Percentiles rank a stretch among this genome's conserved stretches.
Conservation (phyloP, 257 asterid species). For the Solanum rostratum region DNA sequence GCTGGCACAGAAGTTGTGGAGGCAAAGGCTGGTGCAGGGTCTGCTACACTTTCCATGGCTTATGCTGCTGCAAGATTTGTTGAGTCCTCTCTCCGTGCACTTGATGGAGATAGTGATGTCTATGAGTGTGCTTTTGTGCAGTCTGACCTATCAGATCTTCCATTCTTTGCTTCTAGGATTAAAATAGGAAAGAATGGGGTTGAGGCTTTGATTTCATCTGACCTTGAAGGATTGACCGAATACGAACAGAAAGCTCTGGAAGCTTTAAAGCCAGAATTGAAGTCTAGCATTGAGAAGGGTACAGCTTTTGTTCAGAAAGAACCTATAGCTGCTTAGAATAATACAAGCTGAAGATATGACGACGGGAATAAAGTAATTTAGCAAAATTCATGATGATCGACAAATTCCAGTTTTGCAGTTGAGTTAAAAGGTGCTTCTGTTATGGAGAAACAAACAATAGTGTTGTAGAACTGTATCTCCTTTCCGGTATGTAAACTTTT, state of each 20-base stretch:
- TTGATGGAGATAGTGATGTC: slow-evolving; percentile 72
- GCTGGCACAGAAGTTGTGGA: slow-evolving; percentile 93
- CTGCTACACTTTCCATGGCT: slow-evolving; percentile 93
- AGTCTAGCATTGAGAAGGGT: slow-evolving; percentile 81
- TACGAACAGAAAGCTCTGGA: slow-evolving; percentile 75
- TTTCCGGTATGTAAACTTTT: slow-evolving; percentile 9
- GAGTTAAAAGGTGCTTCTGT: slow-evolving; percentile 14
- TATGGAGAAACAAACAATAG: slow-evolving; percentile 14
- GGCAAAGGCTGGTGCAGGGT: slow-evolving; percentile 92
- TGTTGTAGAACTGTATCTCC: slow-evolving; percentile 23
- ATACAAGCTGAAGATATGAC: slow-evolving; percentile 7
- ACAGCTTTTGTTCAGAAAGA: slow-evolving; percentile 49
- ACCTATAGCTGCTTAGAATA: slow-evolving; percentile 41
- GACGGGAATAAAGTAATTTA: slow-evolving; percentile 16
- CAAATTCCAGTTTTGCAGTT: slow-evolving; percentile 42
- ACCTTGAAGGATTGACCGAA: slow-evolving; percentile 63
- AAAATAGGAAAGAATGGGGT: slow-evolving; percentile 73
- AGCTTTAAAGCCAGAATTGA: slow-evolving; percentile 70
- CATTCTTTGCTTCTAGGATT: slow-evolving; percentile 79
- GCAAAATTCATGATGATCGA: background rate
- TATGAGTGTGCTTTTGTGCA: slow-evolving; percentile 64
- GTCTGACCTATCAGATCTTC: slow-evolving; percentile 63
- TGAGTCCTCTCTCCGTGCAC: slow-evolving; percentile 82
- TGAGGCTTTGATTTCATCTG: slow-evolving; percentile 59
- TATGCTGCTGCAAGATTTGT: slow-evolving; percentile 85